A percentile compares a stretch with the other conserved stretches of the same genome.
phyloP scores from a whole-genome alignment of 1,139 yeast genomes.

The Citeromyces hawaiiensis region DNA sequence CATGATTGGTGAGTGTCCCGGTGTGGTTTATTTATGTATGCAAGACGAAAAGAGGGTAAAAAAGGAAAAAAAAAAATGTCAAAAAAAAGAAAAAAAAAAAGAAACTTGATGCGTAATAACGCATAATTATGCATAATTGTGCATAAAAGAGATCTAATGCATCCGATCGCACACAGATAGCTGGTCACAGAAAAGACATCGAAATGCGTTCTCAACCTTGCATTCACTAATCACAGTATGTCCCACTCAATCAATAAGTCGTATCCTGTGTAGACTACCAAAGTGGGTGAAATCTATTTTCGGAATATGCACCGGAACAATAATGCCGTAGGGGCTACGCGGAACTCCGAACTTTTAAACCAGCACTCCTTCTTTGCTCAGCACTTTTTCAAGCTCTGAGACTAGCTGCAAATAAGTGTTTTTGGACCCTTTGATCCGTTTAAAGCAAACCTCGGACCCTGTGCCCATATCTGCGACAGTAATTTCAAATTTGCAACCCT shows the following conservation, averaged over 20 bases:
- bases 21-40: neutral
- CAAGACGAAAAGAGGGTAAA: neutral
- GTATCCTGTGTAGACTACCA: too few species aligned
- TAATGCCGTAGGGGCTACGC: too few species aligned
- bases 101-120: too few species aligned
- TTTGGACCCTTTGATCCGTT: slow-evolving; percentile 54
- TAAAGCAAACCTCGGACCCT: slow-evolving; percentile 38
- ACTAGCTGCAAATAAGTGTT: slow-evolving; percentile 46
- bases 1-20: neutral
- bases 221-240: too few species aligned
- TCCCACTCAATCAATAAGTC: too few species aligned
- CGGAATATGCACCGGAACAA: neutral
- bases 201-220: too few species aligned
- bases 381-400: slow-evolving; percentile 31
- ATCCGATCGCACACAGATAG: too few species aligned
- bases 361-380: slow-evolving; percentile 23
- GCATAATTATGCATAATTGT: too few species aligned
- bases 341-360: too few species aligned
- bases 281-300: slow-evolving; percentile 2
- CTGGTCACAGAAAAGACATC: too few species aligned
- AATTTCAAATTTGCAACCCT: slow-evolving; percentile 53
- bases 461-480: slow-evolving; percentile 24
- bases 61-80: too few species aligned
- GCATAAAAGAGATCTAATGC: too few species aligned
- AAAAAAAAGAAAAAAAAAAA: neutral